Evolutionary conservation across 352 stramenopile species (phyloP), one percentile per base, ranked within the genome.

Genomic region (Phytophthora fragariaefolia): DNA sequence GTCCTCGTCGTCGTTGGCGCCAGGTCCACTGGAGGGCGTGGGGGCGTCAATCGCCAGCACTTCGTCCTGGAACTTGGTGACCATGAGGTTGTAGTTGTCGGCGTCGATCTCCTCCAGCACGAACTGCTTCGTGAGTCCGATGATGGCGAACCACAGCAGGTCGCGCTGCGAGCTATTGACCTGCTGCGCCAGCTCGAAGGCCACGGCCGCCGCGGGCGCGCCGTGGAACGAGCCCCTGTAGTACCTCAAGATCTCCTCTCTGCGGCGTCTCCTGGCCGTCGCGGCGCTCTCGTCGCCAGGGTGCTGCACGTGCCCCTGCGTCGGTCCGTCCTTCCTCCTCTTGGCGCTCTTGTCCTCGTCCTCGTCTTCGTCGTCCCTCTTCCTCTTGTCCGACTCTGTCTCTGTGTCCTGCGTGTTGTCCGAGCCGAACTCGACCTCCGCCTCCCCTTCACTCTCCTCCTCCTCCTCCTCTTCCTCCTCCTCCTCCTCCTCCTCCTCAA

Each of bases 61-160:
- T 56, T 98, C 93, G 26, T 98, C 93, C 71, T 96, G 96, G 26
- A 98, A 90, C 18, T 91, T 79, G 30, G 91, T 74, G 6, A 97
- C 76, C 67, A 98, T 83, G 47, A 92, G 77, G 20, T 92, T 90
- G 77, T 98, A 99, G 55, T 97, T 97, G 50, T 94, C 86, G 1
- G 91, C 71, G 71, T 98, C 95, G 30, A 99, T 88, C 34, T 98
- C 82, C 42, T 96, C 79, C 63, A 98, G 79, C 26, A 98, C 69
- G 49, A 98, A 98, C 46, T 98, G 94, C 75, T 98, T 97, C 10
- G 97, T 99, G 1, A 99, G 83, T 2, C 97, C 97, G 6, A 99
- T 86, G 66, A 98, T 98, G n/a, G 97, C 96, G 43, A 98, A 93
- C 97, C 97, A 99, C 10, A 99, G 76, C 52, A 98, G 58, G 64